Conservation (phyloP, 129 eudicot genomes). For the Saussurea involucrata region DNA sequence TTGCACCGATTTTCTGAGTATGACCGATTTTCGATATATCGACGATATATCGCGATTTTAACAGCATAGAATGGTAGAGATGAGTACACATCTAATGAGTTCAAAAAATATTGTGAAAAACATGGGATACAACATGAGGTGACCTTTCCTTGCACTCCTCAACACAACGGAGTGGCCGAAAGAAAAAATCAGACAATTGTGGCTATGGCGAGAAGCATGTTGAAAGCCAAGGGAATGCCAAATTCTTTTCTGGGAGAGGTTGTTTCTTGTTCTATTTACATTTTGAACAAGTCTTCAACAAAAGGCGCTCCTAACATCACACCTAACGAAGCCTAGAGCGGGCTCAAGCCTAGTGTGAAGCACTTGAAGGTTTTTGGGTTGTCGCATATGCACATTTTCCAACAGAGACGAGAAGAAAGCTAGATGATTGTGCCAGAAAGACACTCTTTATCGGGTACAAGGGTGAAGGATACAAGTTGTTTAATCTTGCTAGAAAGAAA, state of each 20-base stretch:
- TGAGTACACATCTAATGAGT: no score
- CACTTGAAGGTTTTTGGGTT: background rate
- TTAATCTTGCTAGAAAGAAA: background rate
- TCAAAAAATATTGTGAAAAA: no score
- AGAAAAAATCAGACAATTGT: no score
- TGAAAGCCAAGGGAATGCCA: no score
- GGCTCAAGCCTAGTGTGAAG: background rate
- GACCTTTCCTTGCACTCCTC: no score
- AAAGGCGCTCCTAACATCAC: background rate
- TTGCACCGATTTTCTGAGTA: no score
- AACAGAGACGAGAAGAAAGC: background rate
- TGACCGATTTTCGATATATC: no score
- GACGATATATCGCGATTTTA: no score
- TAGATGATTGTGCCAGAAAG: background rate
- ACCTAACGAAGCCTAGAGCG: background rate
- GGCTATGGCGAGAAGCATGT: no score
- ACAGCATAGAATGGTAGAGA: no score
- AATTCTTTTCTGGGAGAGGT: background rate
- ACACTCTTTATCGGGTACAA: background rate
- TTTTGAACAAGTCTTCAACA: background rate
- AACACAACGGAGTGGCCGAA: no score
- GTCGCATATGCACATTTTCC: slow-evolving; percentile 1
- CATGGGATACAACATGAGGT: no score
- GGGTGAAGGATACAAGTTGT: background rate
- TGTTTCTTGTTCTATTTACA: background rate